Evolutionary conservation across 129 eudicot species (phyloP).

Genomic region (Flaveria bidentis): DNA sequence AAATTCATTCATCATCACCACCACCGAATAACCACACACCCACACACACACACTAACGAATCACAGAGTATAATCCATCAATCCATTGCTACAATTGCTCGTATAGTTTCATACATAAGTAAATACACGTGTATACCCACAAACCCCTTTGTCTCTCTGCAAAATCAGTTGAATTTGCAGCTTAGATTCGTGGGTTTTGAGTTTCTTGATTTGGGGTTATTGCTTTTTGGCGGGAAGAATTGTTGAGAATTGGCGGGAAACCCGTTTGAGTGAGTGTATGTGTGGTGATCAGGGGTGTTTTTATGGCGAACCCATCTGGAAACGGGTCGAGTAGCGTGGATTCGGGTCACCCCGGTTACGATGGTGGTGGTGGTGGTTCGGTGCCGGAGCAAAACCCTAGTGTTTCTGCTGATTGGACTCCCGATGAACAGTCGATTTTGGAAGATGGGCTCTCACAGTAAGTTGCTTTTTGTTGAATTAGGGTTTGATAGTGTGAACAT

Average conservation of each 20-base stretch:
- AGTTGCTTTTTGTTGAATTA: conserved; percentile 17
- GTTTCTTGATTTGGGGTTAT: conserved; percentile 4
- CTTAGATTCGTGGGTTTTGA: not conserved
- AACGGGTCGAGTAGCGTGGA: conserved; percentile 37
- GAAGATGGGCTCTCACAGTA: conserved; percentile 48
- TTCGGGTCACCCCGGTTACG: conserved; percentile 30
- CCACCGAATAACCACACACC: no score
- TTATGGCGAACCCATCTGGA: conserved; percentile 56
- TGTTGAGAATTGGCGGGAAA: conserved; percentile 34
- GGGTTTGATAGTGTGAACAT: not conserved
- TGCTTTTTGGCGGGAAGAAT: conserved; percentile 31
- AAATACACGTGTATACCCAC: not conserved
- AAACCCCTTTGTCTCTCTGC: not conserved
- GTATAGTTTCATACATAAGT: not conserved
- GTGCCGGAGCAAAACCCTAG: conserved; percentile 34
- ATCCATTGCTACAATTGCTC: not conserved
- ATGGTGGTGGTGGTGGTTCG: conserved; percentile 27
- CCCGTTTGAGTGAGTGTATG: conserved; percentile 12
- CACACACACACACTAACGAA: not conserved
- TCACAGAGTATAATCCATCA: not conserved
- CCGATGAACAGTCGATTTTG: conserved; percentile 48
- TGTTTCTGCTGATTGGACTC: conserved; percentile 50
- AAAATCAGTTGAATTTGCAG: not conserved
- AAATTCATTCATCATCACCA: conserved; percentile 23
- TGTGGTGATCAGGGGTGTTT: not conserved